Base-by-base conservation (phyloP, 495 filamentous ascomycete genomes). In the Hypoxylon cercidicola region DNA sequence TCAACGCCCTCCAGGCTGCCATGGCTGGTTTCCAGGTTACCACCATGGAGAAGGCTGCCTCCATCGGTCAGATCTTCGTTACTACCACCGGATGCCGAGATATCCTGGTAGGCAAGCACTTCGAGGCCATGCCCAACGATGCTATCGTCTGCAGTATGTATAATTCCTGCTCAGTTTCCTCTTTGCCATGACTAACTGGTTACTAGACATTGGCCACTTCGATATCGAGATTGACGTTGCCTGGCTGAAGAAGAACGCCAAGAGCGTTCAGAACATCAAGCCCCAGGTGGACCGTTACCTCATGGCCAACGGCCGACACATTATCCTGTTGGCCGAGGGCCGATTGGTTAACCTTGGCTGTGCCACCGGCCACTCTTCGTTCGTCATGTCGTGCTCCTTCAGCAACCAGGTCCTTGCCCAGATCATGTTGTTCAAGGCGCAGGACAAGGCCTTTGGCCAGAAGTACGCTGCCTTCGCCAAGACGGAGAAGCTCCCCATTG, bases 331-430 rank as follows among this genome's bases (percentile, higher is more conserved):
- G 58, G 95, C 95, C 66, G 95, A 99, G 82, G 95, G 95, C 69
- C 94, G 95, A 84, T 90, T 99, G 56, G 96, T 99, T 82, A 99
- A 99, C 87, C 85, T 99, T 55, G 95, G 95, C 78, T 99, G 95
- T 82, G 95, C 95, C 74, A 99, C 95, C 60, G 95, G 95, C 62
- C 95, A 99, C 90, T 97, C 93, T 71, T 97, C 94, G 47, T 99
- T 99, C 83, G 95, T 99, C 87, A 97, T 99, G 95, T 96, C 92
- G 67, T 99, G 95, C 91, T 97, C 93, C 63, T 99, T 99, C 90
- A 97, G 94, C 84, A 99, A 99, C 88, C 95, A 99, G 87, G 95
- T 97, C 66, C 92, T 99, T 75, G 95, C 95, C 23, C 95, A 99
- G 84, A 99, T 99, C 81, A 90, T 97, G 84, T 85, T 99, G 65